Evolutionary conservation across 148 eudicot species (phyloP).

Genomic region (Pharnaceum exiguum): DNA sequence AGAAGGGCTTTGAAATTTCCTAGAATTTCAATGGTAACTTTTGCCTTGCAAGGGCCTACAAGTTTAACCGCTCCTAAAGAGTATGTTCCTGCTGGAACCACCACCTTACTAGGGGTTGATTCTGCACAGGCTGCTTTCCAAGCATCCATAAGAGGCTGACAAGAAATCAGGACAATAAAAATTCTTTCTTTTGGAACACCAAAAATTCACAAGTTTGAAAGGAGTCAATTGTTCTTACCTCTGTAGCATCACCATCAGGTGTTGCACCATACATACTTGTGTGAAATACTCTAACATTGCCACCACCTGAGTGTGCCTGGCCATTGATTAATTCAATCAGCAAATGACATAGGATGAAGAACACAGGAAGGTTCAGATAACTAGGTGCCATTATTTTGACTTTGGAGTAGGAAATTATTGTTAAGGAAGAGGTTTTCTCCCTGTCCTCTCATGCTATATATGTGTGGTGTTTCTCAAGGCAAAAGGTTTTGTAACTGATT

Average conservation of each 20-base stretch:
- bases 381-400: slow-evolving; percentile 9
- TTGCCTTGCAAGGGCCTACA: slow-evolving; percentile 27
- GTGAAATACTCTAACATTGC: slow-evolving; percentile 12
- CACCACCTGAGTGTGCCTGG: not conserved
- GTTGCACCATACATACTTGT: slow-evolving; percentile 15
- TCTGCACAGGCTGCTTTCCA: slow-evolving; percentile 20
- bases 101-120: slow-evolving; percentile 6
- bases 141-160: slow-evolving; percentile 14
- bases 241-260: slow-evolving; percentile 21
- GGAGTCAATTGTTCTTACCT: no score
- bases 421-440: not conserved
- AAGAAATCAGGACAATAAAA: no score
- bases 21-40: slow-evolving; percentile 13
- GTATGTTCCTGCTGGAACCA: slow-evolving; percentile 26
- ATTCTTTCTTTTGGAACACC: no score
- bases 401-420: not conserved
- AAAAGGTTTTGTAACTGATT: no score
- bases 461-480: no score
- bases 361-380: not conserved
- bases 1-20: slow-evolving; percentile 23
- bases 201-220: no score
- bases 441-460: not conserved
- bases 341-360: slow-evolving; percentile 3
- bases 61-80: slow-evolving; percentile 16
- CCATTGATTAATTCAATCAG: not conserved